These are phyloP conservation scores for Plasmodium relictum DNA, from an alignment of 169 alveolate species.

Conservation along the genomic window DNA sequence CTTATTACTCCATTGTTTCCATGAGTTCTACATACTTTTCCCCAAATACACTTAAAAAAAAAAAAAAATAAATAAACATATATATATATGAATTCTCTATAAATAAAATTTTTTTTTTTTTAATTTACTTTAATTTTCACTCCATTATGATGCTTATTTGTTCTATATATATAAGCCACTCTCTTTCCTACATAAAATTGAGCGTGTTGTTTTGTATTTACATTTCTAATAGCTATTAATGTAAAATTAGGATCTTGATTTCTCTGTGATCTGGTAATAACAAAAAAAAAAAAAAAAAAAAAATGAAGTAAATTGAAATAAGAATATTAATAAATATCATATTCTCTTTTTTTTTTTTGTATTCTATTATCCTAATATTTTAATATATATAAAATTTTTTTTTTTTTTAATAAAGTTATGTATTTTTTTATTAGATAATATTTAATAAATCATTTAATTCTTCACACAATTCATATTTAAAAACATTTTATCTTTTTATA, in stretches of 20 bases:
- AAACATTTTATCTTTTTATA: too few species aligned
- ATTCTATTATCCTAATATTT: background rate
- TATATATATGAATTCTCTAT: background rate
- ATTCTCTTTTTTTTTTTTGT: background rate
- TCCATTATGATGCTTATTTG: conserved; percentile 93
- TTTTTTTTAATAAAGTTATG: background rate
- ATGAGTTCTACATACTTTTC: conserved; percentile 97
- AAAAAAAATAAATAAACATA: background rate
- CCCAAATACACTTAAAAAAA: conserved; percentile 93
- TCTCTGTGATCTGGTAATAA: conserved; percentile 92
- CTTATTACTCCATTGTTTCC: conserved; percentile 98
- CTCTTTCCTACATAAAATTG: conserved; percentile 97
- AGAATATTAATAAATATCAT: background rate
- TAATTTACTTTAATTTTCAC: conserved; percentile 92
- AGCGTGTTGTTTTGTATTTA: conserved; percentile 95
- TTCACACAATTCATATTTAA: background rate
- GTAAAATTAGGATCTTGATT: conserved; percentile 96
- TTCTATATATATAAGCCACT: conserved; percentile 98
- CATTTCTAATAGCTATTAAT: conserved; percentile 96
- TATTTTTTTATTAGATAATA: background rate
- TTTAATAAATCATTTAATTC: background rate
- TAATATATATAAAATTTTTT: too few species aligned
- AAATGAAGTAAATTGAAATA: background rate
- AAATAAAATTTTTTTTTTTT: background rate
- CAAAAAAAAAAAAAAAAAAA: conserved; percentile 5